Evolutionary conservation across 352 stramenopile genomes (phyloP), one percentile per base, ranked within the genome.

Genomic region (Phytophthora aleatoria): DNA sequence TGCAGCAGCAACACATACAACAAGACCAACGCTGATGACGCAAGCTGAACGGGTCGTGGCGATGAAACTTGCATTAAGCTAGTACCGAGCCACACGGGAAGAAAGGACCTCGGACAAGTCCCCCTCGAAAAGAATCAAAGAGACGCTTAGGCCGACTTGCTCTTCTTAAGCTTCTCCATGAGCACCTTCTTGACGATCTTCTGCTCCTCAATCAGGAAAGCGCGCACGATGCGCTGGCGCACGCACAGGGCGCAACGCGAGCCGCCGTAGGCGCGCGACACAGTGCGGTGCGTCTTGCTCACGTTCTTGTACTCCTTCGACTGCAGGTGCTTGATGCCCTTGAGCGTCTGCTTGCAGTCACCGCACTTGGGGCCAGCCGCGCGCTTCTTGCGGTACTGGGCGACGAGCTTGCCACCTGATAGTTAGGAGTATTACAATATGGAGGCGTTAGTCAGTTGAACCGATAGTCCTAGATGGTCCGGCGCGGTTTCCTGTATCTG

Each of bases 171-270:
- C 87, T 98, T 98, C 77, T 99, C 95, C 43, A 94, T 81, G 61
- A 99, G 87, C 57, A 99, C 90, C 85, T 98, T 98, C 96, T 99
- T 99, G 45, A 99, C 97, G 71, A 98, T 98, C 95, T 99, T 99
- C 79, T 99, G 97, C 86, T 99, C 97, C 83, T 99, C 97, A 81
- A 99, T 97, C 54, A 99, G 81, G 82, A 99, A 99, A 39, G 97
- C 97, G 76, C 97, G 89, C 39, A 99, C 87, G 76, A 99, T 99
- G 61, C 94, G 85, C 73, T 98, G 72, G 64, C 92, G 95, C 57
- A 99, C 95, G 83, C 97, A 99, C 45, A 57, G 65, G 57, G 87
- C 94, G 83, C 96, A 99, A 64, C 80, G 81, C 43, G 87, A 97
- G 70, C 97, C 97, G 61, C 97, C 97, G 81, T 99, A 99, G 33